Evolutionary conservation across 106 monocot genomes (phyloP), one percentile per base, ranked within the genome.

Genomic region (Agapanthus africanus): DNA sequence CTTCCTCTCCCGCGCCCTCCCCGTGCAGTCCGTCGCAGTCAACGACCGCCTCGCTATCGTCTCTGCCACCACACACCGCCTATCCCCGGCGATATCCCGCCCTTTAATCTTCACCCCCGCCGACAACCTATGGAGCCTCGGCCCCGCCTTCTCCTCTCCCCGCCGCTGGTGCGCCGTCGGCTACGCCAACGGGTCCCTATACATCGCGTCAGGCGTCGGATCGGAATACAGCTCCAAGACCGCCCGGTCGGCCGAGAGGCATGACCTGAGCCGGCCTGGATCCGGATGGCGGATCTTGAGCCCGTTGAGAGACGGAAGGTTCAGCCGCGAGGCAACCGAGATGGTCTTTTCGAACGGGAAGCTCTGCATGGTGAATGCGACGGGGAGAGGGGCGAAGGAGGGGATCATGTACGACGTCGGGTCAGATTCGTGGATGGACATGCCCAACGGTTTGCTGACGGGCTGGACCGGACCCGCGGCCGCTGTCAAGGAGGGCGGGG

Each of bases 121-220:
- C 32, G 21, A 74, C 21, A n/a, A 62, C 46, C 37, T 46, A 13
- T 93, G 93, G 93, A 59, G 26, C 19, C 61, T 51, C 51, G 93
- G 77, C 21, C 86, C 93, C 10, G 54, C 70, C 40, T 37, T 87
- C 59, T 70, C 68, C 67, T 13, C 64, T 26, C 87, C 93, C 0
- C 90, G 93, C 73, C 90, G 93, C 4, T 94, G 93, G 93, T 94
- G 93, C 77, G 90, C 74, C 8, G 72, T 79, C 40, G 84, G 79
- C 0, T 16, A 70, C 63, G 51, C 70, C 65, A 66, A 42, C 25
- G 81, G 75, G 8, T 40, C 34, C 9, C 34, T 90, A 40, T 93
- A 72, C 79, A 26, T 90, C 71, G 81, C 73, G 27, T 79, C 83
- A 73, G 93, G 93, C 18, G 78, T 90, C 71, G 81, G 83, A 62